phyloP scores from a whole-genome alignment of 2,329 filamentous ascomycete species.

The Pezicula radicicola region DNA sequence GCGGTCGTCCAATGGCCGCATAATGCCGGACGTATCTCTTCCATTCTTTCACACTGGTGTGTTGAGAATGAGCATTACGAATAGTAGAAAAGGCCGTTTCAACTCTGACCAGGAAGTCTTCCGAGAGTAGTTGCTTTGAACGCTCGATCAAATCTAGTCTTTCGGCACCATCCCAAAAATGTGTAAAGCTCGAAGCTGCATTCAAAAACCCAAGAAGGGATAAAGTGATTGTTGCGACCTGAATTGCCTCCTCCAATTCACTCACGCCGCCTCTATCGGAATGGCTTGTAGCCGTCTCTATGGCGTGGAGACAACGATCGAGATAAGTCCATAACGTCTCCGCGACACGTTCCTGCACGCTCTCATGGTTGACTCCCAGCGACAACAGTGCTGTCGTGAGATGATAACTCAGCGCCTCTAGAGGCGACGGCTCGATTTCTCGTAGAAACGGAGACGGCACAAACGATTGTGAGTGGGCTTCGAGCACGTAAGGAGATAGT shows the following conservation, averaged over 20 bases:
- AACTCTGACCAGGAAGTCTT: slow-evolving; percentile 79
- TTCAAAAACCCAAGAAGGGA: slow-evolving; percentile 90
- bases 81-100: slow-evolving; percentile 90
- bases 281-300: slow-evolving; percentile 52
- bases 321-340: slow-evolving; percentile 71
- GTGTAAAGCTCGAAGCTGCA: slow-evolving; percentile 71
- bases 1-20: slow-evolving; percentile 70
- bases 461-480: slow-evolving; percentile 78
- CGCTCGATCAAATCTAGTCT: slow-evolving; percentile 70
- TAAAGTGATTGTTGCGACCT: slow-evolving; percentile 73
- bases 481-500: slow-evolving; percentile 79
- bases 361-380: slow-evolving; percentile 69
- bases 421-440: slow-evolving; percentile 81
- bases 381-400: slow-evolving; percentile 80
- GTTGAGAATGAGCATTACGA: slow-evolving; percentile 69
- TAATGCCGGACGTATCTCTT: slow-evolving; percentile 83
- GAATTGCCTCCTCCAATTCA: slow-evolving; percentile 60
- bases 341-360: slow-evolving; percentile 63
- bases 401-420: slow-evolving; percentile 77
- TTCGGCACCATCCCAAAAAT: slow-evolving; percentile 78
- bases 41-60: slow-evolving; percentile 75
- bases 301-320: slow-evolving; percentile 62
- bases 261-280: slow-evolving; percentile 45
- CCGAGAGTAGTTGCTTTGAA: slow-evolving; percentile 72
- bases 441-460: slow-evolving; percentile 78